These are phyloP conservation scores for Thalia dealbata DNA, from an alignment of 176 grass and related monocot genomes.

Conservation along the genomic window DNA sequence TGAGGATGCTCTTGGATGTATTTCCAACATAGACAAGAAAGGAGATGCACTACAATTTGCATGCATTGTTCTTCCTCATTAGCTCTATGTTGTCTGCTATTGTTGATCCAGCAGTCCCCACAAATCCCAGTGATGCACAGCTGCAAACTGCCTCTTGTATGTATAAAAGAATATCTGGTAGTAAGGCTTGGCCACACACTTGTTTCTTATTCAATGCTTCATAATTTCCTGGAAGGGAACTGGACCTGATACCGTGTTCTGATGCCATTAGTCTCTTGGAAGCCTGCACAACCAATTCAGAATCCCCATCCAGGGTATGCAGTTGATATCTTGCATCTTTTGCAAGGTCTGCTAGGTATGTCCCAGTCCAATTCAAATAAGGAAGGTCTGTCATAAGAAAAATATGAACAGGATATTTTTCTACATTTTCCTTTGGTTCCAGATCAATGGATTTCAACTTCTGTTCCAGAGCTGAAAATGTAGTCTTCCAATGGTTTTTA, in stretches of 20 bases:
- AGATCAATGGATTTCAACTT: conserved; percentile 48
- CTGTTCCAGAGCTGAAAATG: conserved; percentile 75
- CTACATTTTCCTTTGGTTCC: conserved; percentile 27
- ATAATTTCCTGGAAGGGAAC: conserved; percentile 47
- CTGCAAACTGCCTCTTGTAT: conserved; percentile 80
- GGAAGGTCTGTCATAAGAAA: conserved; percentile 99
- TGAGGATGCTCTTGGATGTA: neutral
- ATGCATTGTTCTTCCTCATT: conserved; percentile 68
- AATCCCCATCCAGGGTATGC: conserved; percentile 50
- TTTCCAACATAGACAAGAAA: neutral
- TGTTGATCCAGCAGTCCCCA: conserved; percentile 87
- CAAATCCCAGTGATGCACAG: conserved; percentile 88
- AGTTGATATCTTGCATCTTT: conserved; percentile 53
- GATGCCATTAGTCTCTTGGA: conserved; percentile 60
- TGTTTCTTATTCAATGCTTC: conserved; percentile 19
- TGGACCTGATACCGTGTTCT: conserved; percentile 63
- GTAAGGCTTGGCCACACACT: conserved; percentile 37
- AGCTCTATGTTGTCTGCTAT: conserved; percentile 71
- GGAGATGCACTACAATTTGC: conserved; percentile 37
- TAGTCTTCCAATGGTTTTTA: conserved; percentile 91
- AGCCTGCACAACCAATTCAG: conserved; percentile 54
- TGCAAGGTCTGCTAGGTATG: conserved; percentile 58
- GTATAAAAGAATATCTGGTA: conserved; percentile 74
- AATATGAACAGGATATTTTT: conserved; percentile 36
- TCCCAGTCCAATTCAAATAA: conserved; percentile 52